A percentile compares a stretch with the other conserved stretches of the same genome.
Conservation (phyloP, 345 rosid species). For the Lenwebbia sp. region DNA sequence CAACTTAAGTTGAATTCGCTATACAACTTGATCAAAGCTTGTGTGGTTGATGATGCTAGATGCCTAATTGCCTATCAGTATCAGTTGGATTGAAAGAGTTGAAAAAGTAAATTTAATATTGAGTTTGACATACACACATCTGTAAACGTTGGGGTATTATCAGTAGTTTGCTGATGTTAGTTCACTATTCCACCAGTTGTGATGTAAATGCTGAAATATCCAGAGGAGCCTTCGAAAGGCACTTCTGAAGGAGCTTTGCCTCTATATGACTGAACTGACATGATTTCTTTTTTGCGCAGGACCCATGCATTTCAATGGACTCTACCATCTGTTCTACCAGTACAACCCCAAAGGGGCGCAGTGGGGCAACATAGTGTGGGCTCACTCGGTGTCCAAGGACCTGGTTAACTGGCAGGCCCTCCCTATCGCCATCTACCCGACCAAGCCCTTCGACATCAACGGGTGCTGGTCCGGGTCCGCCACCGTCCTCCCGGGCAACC, state of each 20-base stretch:
- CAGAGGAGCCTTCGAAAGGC: background rate
- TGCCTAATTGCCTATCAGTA: no score
- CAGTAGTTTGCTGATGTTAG: background rate
- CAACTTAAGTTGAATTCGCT: no score
- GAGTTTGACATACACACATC: no score
- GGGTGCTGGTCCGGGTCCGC: conserved; percentile 94
- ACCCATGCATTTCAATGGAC: conserved; percentile 65
- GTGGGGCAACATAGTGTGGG: conserved; percentile 96
- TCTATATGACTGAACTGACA: background rate
- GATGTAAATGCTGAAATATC: no score
- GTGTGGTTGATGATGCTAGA: no score
- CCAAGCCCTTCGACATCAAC: conserved; percentile 50
- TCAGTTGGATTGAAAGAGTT: no score
- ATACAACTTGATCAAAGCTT: no score
- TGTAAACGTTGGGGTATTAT: background rate
- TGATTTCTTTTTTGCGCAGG: conserved; percentile 13
- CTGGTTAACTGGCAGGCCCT: conserved; percentile 66
- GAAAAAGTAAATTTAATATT: no score
- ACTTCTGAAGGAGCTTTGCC: background rate
- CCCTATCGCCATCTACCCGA: conserved; percentile 54
- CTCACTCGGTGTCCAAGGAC: conserved; percentile 80
- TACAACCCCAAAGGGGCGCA: conserved; percentile 77
- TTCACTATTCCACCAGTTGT: background rate
- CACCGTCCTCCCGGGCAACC: conserved; percentile 44
- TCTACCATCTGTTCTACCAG: conserved; percentile 79